Conservation (phyloP, 2,329 filamentous ascomycete species). For the Apiospora phragmitis region DNA sequence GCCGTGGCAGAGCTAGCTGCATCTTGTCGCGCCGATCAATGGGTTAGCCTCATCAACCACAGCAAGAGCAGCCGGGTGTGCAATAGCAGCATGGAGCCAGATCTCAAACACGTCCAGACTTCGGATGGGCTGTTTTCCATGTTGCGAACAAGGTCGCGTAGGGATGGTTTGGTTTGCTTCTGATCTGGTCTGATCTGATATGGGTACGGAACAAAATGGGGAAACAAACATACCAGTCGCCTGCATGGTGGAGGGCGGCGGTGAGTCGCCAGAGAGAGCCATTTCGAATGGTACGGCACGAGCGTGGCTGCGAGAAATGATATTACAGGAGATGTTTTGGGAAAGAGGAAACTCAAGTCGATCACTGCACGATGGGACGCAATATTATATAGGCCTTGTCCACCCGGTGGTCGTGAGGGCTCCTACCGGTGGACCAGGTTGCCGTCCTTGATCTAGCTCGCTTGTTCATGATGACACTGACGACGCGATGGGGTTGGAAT, state of each 20-base stretch:
- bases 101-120: conserved; percentile 12
- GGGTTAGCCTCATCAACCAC: background rate
- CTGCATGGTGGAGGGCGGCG: background rate
- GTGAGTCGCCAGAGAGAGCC: background rate
- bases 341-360: background rate
- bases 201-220: background rate
- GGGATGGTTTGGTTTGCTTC: background rate
- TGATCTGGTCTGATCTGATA: background rate
- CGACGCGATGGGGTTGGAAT: background rate
- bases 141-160: background rate
- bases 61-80: conserved; percentile 7
- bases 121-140: conserved; percentile 12
- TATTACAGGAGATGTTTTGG: conserved; percentile 10
- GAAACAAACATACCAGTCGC: conserved; percentile 11
- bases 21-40: conserved; percentile 4
- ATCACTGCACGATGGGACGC: conserved; percentile 10
- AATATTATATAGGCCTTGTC: conserved; percentile 10
- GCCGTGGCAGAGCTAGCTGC: background rate
- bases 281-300: background rate
- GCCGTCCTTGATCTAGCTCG: background rate
- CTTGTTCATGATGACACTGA: background rate
- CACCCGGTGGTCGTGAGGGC: background rate
- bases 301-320: background rate
- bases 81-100: background rate
- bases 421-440: background rate